A percentile compares a stretch with the other conserved stretches of the same genome.
Evolutionary conservation across 2,329 filamentous ascomycete species (phyloP).

Genomic region (Nemania sp.): DNA sequence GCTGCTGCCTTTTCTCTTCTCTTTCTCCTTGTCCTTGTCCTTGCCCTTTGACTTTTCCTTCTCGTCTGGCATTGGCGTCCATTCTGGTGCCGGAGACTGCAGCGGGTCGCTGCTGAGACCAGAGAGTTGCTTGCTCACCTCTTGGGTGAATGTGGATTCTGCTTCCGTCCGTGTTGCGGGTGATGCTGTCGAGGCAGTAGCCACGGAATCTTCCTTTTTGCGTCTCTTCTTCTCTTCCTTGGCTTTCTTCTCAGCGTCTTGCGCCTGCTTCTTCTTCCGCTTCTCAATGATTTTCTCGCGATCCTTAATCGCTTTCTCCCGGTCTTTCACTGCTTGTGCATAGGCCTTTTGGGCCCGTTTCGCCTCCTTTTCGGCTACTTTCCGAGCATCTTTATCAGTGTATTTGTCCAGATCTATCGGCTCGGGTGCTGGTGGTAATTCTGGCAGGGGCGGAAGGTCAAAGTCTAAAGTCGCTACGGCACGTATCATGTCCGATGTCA

Average conservation of each 20-base stretch:
- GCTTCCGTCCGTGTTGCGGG: neutral
- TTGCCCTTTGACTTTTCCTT: neutral
- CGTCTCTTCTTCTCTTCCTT: constrained; percentile 43
- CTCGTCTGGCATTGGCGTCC: neutral
- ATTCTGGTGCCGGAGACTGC: constrained; percentile 2
- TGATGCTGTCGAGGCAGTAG: neutral
- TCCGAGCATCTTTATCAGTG: constrained; percentile 66
- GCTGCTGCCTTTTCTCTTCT: constrained; percentile 23
- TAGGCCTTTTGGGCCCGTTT: constrained; percentile 65
- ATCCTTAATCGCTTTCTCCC: constrained; percentile 65
- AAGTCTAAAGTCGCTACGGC: constrained; percentile 29
- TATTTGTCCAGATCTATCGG: constrained; percentile 61
- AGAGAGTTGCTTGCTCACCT: neutral
- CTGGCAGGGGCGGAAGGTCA: constrained; percentile 48
- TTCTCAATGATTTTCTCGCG: constrained; percentile 63
- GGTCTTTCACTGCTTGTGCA: constrained; percentile 67
- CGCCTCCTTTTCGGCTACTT: constrained; percentile 70
- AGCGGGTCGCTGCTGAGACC: neutral
- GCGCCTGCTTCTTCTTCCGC: constrained; percentile 50
- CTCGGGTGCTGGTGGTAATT: constrained; percentile 57
- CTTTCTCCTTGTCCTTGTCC: constrained; percentile 8
- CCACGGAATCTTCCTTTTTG: constrained; percentile 21
- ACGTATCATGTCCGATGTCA: constrained; percentile 19
- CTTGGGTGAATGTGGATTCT: neutral
- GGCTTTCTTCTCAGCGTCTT: constrained; percentile 46